phyloP scores from a whole-genome alignment of 805 yeast genomes.

The Candida methanosorbosa region DNA sequence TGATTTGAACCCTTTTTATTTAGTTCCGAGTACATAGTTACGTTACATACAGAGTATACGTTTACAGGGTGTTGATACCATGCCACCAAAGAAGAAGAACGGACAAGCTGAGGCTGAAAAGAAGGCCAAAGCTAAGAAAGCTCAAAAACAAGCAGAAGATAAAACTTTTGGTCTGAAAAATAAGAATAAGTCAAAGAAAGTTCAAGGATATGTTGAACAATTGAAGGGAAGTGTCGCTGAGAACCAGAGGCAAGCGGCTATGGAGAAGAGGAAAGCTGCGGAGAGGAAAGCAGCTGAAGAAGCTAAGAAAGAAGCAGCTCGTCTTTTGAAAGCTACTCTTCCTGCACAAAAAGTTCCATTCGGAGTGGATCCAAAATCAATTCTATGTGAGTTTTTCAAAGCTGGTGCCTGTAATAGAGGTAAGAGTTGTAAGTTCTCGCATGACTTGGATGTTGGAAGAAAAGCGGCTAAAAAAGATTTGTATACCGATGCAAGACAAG shows the following conservation, averaged over 20 bases:
- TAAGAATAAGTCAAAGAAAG: slow-evolving; percentile 89
- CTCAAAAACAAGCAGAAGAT: slow-evolving; percentile 60
- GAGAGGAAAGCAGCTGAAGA: slow-evolving; percentile 87
- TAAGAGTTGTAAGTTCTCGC: slow-evolving; percentile 84
- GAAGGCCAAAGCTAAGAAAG: slow-evolving; percentile 53
- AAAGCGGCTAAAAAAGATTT: slow-evolving; percentile 86
- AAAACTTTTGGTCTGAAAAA: slow-evolving; percentile 95
- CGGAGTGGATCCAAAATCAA: slow-evolving; percentile 95
- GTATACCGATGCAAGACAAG: slow-evolving; percentile 75
- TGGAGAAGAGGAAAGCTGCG: slow-evolving; percentile 65
- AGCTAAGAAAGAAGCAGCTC: slow-evolving; percentile 82
- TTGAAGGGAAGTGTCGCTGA: slow-evolving; percentile 55
- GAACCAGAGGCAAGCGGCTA: slow-evolving; percentile 34
- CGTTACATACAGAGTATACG: no score
- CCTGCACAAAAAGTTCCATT: slow-evolving; percentile 83
- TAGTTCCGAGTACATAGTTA: no score
- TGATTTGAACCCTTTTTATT: no score
- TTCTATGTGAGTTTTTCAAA: slow-evolving; percentile 84
- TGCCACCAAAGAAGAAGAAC: slow-evolving; percentile 75
- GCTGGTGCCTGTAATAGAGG: slow-evolving; percentile 79
- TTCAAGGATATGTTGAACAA: slow-evolving; percentile 64
- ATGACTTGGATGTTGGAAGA: slow-evolving; percentile 78
- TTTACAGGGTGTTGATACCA: no score
- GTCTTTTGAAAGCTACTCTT: slow-evolving; percentile 56
- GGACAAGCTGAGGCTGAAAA: slow-evolving; percentile 45